Percentiles rank a stretch among this genome's conserved stretches.
phyloP scores from a whole-genome alignment of 1,284 basidiomycete species.

The Cutaneotrichosporon mucoides region DNA sequence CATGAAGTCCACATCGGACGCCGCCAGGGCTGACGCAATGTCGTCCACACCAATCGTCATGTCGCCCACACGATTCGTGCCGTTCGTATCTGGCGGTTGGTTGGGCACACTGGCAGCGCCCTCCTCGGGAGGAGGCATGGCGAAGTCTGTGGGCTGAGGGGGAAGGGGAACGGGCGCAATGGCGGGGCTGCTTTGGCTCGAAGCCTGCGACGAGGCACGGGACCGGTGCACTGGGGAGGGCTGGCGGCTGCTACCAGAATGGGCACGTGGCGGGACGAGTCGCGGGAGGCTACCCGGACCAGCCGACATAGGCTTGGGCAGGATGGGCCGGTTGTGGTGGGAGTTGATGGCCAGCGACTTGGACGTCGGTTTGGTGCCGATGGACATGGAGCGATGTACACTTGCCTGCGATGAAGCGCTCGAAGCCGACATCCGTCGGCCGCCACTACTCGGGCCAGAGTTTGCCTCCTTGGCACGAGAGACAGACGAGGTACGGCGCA shows the following conservation, averaged over 20 bases:
- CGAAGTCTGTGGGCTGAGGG: slow-evolving; percentile 5
- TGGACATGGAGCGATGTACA: slow-evolving; percentile 27
- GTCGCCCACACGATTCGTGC: slow-evolving; percentile 4
- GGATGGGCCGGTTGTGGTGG: slow-evolving; percentile 29
- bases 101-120: neutral
- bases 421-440: slow-evolving; percentile 25
- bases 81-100: neutral
- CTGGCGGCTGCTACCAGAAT: slow-evolving; percentile 9
- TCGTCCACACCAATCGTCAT: slow-evolving; percentile 20
- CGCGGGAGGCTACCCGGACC: neutral
- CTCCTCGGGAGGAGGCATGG: neutral
- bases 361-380: slow-evolving; percentile 25
- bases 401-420: slow-evolving; percentile 25
- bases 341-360: slow-evolving; percentile 36
- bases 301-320: slow-evolving; percentile 26
- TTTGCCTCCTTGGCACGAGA: slow-evolving; percentile 19
- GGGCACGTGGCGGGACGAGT: slow-evolving; percentile 9
- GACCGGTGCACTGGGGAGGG: slow-evolving; percentile 16
- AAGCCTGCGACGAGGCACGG: slow-evolving; percentile 15
- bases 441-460: slow-evolving; percentile 1
- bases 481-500: slow-evolving; percentile 18
- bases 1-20: slow-evolving; percentile 25
- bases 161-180: neutral
- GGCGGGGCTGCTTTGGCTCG: slow-evolving; percentile 14
- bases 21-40: slow-evolving; percentile 15